phyloP scores from a whole-genome alignment of 345 rosid genomes.

The Gossypium thurberi region DNA sequence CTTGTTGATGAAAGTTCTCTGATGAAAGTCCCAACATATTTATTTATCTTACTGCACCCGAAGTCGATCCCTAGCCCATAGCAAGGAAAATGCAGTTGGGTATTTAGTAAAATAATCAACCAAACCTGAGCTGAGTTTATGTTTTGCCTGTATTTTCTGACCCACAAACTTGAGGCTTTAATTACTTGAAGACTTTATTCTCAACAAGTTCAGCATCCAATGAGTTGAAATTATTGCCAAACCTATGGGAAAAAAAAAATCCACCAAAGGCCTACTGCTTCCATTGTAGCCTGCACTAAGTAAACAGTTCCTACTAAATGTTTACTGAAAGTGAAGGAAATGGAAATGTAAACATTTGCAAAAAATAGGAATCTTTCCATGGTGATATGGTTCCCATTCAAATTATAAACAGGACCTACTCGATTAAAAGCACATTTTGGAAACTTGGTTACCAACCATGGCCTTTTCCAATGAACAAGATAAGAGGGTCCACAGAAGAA shows the following conservation, averaged over 20 bases:
- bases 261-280: background rate
- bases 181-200: background rate
- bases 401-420: background rate
- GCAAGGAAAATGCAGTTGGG: background rate
- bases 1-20: background rate
- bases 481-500: constrained; percentile 12
- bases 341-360: background rate
- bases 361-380: background rate
- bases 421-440: background rate
- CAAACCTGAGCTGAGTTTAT: background rate
- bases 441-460: background rate
- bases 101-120: background rate
- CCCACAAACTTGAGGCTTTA: background rate
- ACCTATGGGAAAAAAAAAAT: background rate
- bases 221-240: background rate
- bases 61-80: background rate
- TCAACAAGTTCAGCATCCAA: background rate
- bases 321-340: background rate
- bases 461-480: background rate
- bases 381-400: background rate
- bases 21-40: background rate
- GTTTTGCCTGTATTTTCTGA: background rate
- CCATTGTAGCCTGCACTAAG: background rate
- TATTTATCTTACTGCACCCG: background rate
- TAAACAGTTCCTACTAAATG: too few relatives aligned